Percentiles rank a stretch among this genome's conserved stretches.
Evolutionary conservation across 2,329 filamentous ascomycete species (phyloP).

Genomic region (Colletotrichum ledebouriae): DNA sequence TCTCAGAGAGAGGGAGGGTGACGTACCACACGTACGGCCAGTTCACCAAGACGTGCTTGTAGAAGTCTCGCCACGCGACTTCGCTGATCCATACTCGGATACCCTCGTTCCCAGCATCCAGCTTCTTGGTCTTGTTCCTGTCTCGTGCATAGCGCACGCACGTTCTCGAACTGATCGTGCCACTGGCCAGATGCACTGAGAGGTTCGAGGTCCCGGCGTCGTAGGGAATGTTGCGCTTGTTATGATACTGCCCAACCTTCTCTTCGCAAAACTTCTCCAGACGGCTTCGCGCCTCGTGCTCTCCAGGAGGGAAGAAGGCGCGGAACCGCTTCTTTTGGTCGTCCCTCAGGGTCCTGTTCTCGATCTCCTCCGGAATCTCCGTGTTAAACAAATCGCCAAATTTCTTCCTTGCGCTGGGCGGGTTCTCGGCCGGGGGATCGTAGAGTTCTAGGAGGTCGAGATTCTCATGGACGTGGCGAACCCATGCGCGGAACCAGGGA

Average conservation of each 20-base stretch:
- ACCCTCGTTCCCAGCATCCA: slow-evolving; percentile 76
- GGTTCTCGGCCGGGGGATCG: slow-evolving; percentile 60
- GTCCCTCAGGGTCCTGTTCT: slow-evolving; percentile 70
- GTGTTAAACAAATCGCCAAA: slow-evolving; percentile 71
- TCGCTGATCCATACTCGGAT: slow-evolving; percentile 84
- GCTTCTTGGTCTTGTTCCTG: slow-evolving; percentile 71
- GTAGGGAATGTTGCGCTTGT: slow-evolving; percentile 75
- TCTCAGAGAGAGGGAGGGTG: not conserved
- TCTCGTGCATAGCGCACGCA: slow-evolving; percentile 74
- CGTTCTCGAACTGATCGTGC: slow-evolving; percentile 77
- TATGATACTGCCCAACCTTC: slow-evolving; percentile 72
- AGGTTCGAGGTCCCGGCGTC: slow-evolving; percentile 74
- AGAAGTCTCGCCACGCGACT: slow-evolving; percentile 89
- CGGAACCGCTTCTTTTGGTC: slow-evolving; percentile 71
- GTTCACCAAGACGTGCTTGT: slow-evolving; percentile 85
- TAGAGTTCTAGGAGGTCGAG: slow-evolving; percentile 74
- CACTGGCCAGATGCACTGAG: slow-evolving; percentile 78
- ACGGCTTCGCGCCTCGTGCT: slow-evolving; percentile 76
- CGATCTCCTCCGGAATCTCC: slow-evolving; percentile 71
- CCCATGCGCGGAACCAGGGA: slow-evolving; percentile 85
- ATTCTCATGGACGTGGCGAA: slow-evolving; percentile 78
- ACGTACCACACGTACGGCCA: slow-evolving; percentile 86
- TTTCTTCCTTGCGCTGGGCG: slow-evolving; percentile 52
- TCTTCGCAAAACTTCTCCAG: slow-evolving; percentile 77
- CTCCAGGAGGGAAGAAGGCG: slow-evolving; percentile 79